Base-by-base conservation (phyloP, 2,329 filamentous ascomycete genomes). In the Lachnellula suecica region DNA sequence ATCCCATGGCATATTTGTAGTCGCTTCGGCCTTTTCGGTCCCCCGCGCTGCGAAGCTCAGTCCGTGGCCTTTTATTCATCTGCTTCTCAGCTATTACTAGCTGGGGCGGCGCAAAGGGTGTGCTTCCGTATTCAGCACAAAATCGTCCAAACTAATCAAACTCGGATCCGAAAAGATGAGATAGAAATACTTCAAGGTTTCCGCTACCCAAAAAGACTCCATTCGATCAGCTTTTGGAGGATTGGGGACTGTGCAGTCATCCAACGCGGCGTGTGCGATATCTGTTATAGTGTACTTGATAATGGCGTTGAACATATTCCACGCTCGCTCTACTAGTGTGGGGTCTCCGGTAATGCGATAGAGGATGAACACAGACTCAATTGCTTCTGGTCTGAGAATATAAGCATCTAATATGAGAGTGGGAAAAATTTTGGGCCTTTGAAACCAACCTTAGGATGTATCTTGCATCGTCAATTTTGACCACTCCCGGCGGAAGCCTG, bases 351-450 rank as follows among this genome's bases (percentile, higher is more conserved):
- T 67, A 19, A 68, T 61, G 9, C 66, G 60, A 38, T 59, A 67
- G 75, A 87, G 79, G 64, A 85, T 78, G 69, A 83, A 87, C 10
- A 88, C 82, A 9, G 80, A 84, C 66, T 87, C 84, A 49, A 87
- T 85, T 4, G 83, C 83, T 68, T 87, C 84, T 8, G 84, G 84
- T 60, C 80, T 74, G 17, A 84, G 70, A 24, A 82, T 77, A n/a
- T n/a, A n/a, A n/a, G n/a, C n/a, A n/a, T n/a, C n/a, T n/a, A n/a
- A n/a, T n/a, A n/a, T n/a, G n/a, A n/a, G n/a, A n/a, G n/a, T n/a
- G n/a, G n/a, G n/a, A n/a, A n/a, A n/a, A n/a, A n/a, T n/a, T n/a
- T n/a, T n/a, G n/a, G n/a, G n/a, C n/a, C n/a, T n/a, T n/a, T n/a
- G n/a, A n/a, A n/a, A n/a, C n/a, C n/a, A n/a, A n/a, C n/a, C n/a